Evolutionary conservation across 768 basidiomycete species (phyloP).

Genomic region (Albatrellus ellisii): DNA sequence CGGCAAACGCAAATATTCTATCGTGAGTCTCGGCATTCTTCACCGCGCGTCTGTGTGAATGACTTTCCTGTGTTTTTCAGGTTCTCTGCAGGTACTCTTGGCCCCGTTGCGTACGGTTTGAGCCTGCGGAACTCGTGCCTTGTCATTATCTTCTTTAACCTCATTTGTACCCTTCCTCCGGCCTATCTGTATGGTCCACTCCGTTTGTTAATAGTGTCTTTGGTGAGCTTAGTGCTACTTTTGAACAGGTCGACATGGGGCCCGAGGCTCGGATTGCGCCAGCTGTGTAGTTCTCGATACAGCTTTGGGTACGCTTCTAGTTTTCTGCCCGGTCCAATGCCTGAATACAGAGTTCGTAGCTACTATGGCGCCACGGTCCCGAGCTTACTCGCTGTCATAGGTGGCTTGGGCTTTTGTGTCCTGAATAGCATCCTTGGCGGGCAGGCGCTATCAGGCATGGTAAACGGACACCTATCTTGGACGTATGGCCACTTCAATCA

Average conservation of each 20-base stretch:
- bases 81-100: slow-evolving; percentile 35
- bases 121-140: slow-evolving; percentile 31
- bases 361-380: slow-evolving; percentile 39
- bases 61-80: slow-evolving; percentile 12
- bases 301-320: slow-evolving; percentile 34
- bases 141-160: slow-evolving; percentile 34
- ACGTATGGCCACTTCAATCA: no score
- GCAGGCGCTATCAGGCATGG: slow-evolving; percentile 41
- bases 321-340: slow-evolving; percentile 3
- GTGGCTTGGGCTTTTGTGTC: slow-evolving; percentile 42
- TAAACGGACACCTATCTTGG: slow-evolving; percentile 34
- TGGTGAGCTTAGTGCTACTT: background rate
- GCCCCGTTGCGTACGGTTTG: slow-evolving; percentile 30
- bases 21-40: slow-evolving; percentile 17
- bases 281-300: slow-evolving; percentile 67
- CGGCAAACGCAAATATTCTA: slow-evolving; percentile 27
- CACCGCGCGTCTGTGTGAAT: background rate
- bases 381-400: slow-evolving; percentile 34
- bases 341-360: slow-evolving; percentile 25
- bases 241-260: slow-evolving; percentile 53
- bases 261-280: slow-evolving; percentile 65
- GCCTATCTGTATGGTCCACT: slow-evolving; percentile 26
- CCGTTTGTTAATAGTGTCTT: background rate
- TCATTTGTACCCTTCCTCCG: slow-evolving; percentile 27
- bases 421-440: slow-evolving; percentile 51